Conservation (phyloP, 2,329 filamentous ascomycete species). For the Penicillium sp. region DNA sequence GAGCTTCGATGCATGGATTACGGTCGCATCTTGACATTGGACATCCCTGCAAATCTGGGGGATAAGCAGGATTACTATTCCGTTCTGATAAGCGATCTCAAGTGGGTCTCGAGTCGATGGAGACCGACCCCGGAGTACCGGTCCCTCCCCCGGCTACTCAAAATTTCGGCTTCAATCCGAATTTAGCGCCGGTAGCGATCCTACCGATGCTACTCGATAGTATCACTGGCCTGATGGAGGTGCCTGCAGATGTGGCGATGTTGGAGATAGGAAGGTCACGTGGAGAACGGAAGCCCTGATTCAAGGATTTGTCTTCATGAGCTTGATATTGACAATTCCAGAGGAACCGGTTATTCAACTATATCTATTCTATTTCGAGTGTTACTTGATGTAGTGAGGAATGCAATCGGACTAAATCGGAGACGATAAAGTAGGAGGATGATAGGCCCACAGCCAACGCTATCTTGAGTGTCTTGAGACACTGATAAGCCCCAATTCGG, state of each 20-base stretch:
- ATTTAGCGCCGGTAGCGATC: conserved; percentile 10
- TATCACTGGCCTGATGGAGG: conserved; percentile 17
- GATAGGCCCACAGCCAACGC: conserved; percentile 5
- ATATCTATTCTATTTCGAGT: background rate
- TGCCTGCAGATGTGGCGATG: conserved; percentile 23
- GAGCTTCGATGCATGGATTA: background rate
- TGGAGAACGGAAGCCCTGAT: background rate
- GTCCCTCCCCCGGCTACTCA: background rate
- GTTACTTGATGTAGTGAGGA: background rate
- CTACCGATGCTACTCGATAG: background rate
- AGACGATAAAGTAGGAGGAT: background rate
- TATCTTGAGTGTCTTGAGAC: conserved; percentile 11
- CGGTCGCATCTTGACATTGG: background rate
- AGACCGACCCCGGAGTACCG: background rate
- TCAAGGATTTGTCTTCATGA: background rate
- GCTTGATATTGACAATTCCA: background rate
- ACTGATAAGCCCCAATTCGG: conserved; percentile 9
- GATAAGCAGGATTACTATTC: too few relatives aligned
- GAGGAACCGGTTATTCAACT: background rate
- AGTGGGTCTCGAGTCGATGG: conserved; percentile 3
- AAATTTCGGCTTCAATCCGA: background rate
- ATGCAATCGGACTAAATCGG: background rate
- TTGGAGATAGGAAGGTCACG: conserved; percentile 13
- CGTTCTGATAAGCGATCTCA: background rate
- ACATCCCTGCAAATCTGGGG: too few relatives aligned